Base-by-base conservation (phyloP, 1,284 basidiomycete species). In the Naganishia sp. region DNA sequence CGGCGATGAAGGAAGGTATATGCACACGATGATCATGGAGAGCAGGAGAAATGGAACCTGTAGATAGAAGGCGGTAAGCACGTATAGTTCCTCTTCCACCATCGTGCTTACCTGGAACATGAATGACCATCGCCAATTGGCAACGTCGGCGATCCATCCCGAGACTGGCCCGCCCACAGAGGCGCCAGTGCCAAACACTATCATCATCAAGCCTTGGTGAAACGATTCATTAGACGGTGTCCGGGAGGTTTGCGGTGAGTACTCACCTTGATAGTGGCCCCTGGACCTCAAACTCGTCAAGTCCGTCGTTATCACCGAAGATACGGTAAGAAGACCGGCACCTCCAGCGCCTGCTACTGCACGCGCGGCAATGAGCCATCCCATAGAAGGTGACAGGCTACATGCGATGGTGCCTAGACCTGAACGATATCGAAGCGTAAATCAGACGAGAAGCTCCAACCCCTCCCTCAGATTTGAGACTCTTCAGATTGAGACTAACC, bases 221-320 rank as follows among this genome's bases (percentile, higher is more conserved):
- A 39, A 23, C 18, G 41, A 21, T 76, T 74, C 75, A 32, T 32
- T 11, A 41, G 42, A 47, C 45, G 45, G 45, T 13, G 28, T 15
- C 39, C 52, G 46, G 0, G 23, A 13, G 43, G 56, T 31, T 47
- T 18, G 17, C 45, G 10, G 7, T 18, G 25, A 17, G 17, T 6
- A 68, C 72, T 64, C 56, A 76, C 79, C 79, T 69, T 81, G 80
- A 66, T 78, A 80, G 55, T 73, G 71, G 0, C 80, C 80, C 63
- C 80, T 50, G 46, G 80, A 78, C 21, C 76, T 66, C n/a, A 81
- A 68, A 9, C 74, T 71, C 6, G 79, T 77, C 6, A 81, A 67
- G 67, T 81, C 79, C 1, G 80, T 81, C 1, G 75, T 75, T 32
- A 80, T 79, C 4, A 81, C 78, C 5, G 74, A 73, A 0, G 75